These are phyloP conservation scores for Aristolochia fimbriata DNA, from an alignment of 164 flowering plant genomes.

Conservation along the genomic window DNA sequence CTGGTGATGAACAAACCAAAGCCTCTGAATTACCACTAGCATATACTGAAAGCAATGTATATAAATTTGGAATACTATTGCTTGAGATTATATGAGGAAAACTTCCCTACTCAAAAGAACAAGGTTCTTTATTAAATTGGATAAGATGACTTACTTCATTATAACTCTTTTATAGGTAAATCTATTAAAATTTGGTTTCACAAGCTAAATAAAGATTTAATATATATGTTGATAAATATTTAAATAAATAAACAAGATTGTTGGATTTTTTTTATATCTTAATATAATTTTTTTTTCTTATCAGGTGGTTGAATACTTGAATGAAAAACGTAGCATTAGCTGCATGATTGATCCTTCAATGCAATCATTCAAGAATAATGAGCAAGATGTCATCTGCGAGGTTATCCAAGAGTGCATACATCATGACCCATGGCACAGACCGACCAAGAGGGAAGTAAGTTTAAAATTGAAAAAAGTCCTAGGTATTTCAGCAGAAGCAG, in stretches of 20 bases:
- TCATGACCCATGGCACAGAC: conserved; percentile 47
- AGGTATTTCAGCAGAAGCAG: no score
- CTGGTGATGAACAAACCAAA: conserved; percentile 23
- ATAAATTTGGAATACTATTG: conserved; percentile 64
- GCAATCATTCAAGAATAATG: conserved; percentile 54
- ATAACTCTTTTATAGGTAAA: no score
- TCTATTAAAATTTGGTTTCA: neutral
- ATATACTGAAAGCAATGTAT: conserved; percentile 54
- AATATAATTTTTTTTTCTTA: no score
- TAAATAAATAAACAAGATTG: no score
- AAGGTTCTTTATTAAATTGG: conserved; percentile 54
- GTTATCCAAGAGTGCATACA: no score
- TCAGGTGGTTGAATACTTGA: no score
- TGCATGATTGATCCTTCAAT: conserved; percentile 63
- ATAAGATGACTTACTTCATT: conserved; percentile 41
- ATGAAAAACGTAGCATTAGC: conserved; percentile 32
- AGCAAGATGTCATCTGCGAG: conserved; percentile 65
- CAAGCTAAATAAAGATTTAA: no score
- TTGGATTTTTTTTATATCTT: no score
- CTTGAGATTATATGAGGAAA: conserved; percentile 84
- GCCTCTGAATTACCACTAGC: conserved; percentile 26
- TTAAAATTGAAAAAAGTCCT: conserved; percentile 50
- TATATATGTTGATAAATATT: no score
- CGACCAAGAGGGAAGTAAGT: conserved; percentile 53
- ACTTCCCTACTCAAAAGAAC: conserved; percentile 51